These are phyloP conservation scores for Flaveria brownii DNA, from an alignment of 129 eudicot genomes.

Conservation along the genomic window DNA sequence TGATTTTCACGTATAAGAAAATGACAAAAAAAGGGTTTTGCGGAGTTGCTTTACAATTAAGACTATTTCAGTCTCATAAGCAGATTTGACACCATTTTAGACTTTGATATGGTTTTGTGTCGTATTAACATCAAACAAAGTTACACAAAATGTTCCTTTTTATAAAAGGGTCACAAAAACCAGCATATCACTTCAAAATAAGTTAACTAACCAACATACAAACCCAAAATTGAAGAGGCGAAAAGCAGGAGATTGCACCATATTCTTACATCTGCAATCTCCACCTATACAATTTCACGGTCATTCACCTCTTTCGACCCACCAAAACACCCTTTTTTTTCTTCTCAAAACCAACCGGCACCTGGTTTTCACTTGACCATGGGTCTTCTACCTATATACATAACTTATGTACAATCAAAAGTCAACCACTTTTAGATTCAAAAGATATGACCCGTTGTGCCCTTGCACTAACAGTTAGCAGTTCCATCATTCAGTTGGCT, in stretches of 20 bases:
- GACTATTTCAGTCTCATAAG: too few species aligned
- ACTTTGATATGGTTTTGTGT: too few species aligned
- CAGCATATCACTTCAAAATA: conserved; percentile 14
- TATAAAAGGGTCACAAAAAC: conserved; percentile 28
- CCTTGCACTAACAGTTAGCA: conserved; percentile 19
- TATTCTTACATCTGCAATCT: conserved; percentile 9
- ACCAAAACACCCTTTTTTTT: conserved; percentile 25
- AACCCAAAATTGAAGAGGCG: conserved; percentile 34
- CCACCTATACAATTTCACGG: conserved; percentile 40
- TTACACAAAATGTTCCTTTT: background rate
- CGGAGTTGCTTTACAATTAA: too few species aligned
- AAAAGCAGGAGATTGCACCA: conserved; percentile 32
- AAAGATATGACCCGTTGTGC: conserved; percentile 1
- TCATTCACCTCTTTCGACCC: conserved; percentile 36
- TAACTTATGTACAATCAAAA: conserved; percentile 25
- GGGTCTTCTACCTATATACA: conserved; percentile 25
- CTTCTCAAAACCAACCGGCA: conserved; percentile 30
- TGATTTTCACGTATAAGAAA: too few species aligned
- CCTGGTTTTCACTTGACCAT: background rate
- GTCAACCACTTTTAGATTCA: conserved; percentile 10
- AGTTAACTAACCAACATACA: conserved; percentile 12
- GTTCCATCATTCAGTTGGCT: conserved; percentile 27
- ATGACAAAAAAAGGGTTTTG: too few species aligned
- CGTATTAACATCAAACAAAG: background rate
- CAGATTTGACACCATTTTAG: too few species aligned